Evolutionary conservation across 768 basidiomycete genomes (phyloP), one percentile per base, ranked within the genome.

Genomic region (Cyclocybe cylindracea): DNA sequence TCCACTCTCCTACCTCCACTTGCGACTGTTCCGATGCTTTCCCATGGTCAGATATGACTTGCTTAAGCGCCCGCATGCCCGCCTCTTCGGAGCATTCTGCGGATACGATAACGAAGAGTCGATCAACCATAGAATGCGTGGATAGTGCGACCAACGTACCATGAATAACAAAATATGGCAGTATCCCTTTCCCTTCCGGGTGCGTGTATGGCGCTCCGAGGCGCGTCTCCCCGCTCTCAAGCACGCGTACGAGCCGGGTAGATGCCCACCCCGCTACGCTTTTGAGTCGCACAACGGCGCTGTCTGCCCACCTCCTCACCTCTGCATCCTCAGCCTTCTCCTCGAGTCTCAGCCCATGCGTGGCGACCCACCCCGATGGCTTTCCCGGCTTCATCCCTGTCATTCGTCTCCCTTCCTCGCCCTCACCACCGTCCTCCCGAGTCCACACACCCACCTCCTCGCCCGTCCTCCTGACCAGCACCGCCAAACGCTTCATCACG

Each of bases 391-490:
- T 24, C 24, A 24, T 24, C 24, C 24, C 24, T 2, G 24, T 24
- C 5, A 5, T 24, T 24, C 5, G 2, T 24, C 2, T 24, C 24
- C 24, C 24, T 24, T n/a, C n/a, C n/a, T n/a, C n/a, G n/a, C 24
- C 24, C 24, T 24, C 24, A 24, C 24, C 24, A 5, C 24, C 24
- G 3, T 24, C 24, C 24, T 24, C 24, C 24, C 5, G 24, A 24
- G 24, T 24, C 24, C 24, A 24, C 2, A 5, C 24, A 24, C 24
- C 24, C 24, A 24, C 24, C 24, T 24, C 49, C 53, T 69, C 68
- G 53, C 69, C 73, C 1, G 71, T 72, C 44, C 75, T 67, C 10
- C 78, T 68, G 61, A 78, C 78, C 34, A 80, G 66, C n/a, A 74
- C 50, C 46, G 72, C 70, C 10, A 80, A 64, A 29, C 75, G 56